Percentiles rank a stretch among this genome's conserved stretches.
Evolutionary conservation across 768 basidiomycete genomes (phyloP).

Genomic region (Lentinus tigrinus): DNA sequence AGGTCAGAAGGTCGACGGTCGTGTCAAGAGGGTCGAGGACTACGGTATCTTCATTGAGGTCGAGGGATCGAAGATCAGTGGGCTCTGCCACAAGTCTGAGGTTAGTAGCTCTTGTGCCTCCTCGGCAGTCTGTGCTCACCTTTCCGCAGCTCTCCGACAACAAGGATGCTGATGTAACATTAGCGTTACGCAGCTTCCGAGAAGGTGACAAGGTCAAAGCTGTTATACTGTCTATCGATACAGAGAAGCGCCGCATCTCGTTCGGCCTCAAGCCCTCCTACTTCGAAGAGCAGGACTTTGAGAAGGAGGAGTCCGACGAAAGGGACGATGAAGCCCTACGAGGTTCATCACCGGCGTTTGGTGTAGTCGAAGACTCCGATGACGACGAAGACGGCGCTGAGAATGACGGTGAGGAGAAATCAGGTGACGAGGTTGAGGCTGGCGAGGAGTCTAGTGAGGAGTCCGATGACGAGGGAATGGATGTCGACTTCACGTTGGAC

Average conservation of each 20-base stretch:
- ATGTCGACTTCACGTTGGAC: conserved; percentile 41
- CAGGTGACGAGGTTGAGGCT: conserved; percentile 7
- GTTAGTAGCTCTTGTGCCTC: conserved; percentile 37
- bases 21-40: conserved; percentile 77
- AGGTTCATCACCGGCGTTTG: conserved; percentile 27
- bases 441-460: conserved; percentile 33
- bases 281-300: conserved; percentile 68
- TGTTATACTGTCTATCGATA: conserved; percentile 68
- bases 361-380: conserved; percentile 30
- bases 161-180: conserved; percentile 70
- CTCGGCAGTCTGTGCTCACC: not conserved
- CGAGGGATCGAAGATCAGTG: conserved; percentile 78
- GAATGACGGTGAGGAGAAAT: conserved; percentile 15
- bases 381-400: conserved; percentile 17
- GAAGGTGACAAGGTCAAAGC: conserved; percentile 88
- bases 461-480: conserved; percentile 36
- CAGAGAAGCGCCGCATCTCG: conserved; percentile 78
- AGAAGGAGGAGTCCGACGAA: conserved; percentile 33
- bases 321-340: conserved; percentile 21
- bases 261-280: conserved; percentile 85
- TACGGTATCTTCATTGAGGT: conserved; percentile 95
- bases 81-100: conserved; percentile 94
- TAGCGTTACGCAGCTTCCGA: conserved; percentile 79
- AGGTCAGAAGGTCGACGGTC: conserved; percentile 80
- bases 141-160: conserved; percentile 83